Evolutionary conservation across 257 asterid genomes (phyloP), one percentile per base, ranked within the genome.

Genomic region (Thymus quinquecostatus): DNA sequence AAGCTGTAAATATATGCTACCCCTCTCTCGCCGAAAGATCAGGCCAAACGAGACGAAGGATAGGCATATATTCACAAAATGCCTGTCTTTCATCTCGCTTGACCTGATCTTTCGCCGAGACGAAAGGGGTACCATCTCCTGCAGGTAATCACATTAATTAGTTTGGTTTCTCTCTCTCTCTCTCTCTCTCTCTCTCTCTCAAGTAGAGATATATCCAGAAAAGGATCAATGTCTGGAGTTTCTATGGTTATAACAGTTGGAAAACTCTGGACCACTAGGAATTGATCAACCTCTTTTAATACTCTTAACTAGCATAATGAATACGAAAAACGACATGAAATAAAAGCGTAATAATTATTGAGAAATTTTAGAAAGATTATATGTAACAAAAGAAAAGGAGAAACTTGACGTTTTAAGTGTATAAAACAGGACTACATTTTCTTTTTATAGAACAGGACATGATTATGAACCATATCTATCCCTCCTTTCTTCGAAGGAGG

Each of bases 381-480:
- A 44, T 44, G 49, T 3, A 44, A 7, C 11, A 60, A 67, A 32
- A 53, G 33, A 68, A 55, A 33, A 21, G 66, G 49, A 48, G 44
- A 43, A 13, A 45, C 4, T 45, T 8, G 8, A 60, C 30, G 49
- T n/a, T 70, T 70, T 71, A 69, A 77, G 41, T 36, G 69, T 51
- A 57, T 58, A 56, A 56, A 66, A 48, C 3, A 32, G 66, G 51
- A 76, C 73, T 60, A 72, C 82, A 71, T 33, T 56, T 60, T 38
- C 56, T 49, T 53, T 58, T 53, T 58, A 53, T 50, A 50, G 65
- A 62, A 57, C 28, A 74, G 47, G 58, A 54, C 78, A 69, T 49
- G 77, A 77, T 65, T 75, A 56, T 43, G 63, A 75, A 56, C 68
- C 73, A 32, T 0, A 27, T 60, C 43, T 45, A 59, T 38, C 79